phyloP scores from a whole-genome alignment of 2,329 filamentous ascomycete genomes.

The Cercospora citrullina region DNA sequence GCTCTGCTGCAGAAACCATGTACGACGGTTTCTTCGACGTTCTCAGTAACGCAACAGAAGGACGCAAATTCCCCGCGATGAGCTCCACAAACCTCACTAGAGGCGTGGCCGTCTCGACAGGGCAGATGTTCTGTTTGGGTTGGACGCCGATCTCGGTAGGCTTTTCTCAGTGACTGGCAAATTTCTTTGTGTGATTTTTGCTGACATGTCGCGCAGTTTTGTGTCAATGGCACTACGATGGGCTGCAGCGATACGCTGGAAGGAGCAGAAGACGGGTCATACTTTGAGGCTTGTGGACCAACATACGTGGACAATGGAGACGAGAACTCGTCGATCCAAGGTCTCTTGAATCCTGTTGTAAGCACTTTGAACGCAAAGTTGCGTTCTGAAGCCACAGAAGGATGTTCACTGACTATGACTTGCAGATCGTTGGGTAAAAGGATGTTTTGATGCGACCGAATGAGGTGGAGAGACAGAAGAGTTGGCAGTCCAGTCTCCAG shows the following conservation, averaged over 20 bases:
- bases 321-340: neutral
- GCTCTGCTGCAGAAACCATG: constrained; percentile 17
- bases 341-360: constrained; percentile 3
- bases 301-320: constrained; percentile 15
- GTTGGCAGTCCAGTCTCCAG: too few species aligned
- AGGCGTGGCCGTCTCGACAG: neutral
- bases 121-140: neutral
- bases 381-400: neutral
- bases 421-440: neutral
- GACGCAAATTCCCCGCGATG: constrained; percentile 19
- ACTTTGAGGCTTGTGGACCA: constrained; percentile 21
- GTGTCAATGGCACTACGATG: constrained; percentile 19
- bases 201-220: constrained; percentile 8
- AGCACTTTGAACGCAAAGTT: neutral
- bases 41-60: constrained; percentile 6
- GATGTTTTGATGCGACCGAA: neutral
- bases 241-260: constrained; percentile 16
- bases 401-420: neutral
- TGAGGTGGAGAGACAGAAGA: neutral
- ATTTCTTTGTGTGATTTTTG: neutral
- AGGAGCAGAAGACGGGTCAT: constrained; percentile 8
- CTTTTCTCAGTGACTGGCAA: neutral
- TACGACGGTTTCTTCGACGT: constrained; percentile 23
- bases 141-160: constrained; percentile 14
- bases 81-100: constrained; percentile 10